Evolutionary conservation across 2,329 filamentous ascomycete species (phyloP).

Genomic region (Celoporthe dispersa): DNA sequence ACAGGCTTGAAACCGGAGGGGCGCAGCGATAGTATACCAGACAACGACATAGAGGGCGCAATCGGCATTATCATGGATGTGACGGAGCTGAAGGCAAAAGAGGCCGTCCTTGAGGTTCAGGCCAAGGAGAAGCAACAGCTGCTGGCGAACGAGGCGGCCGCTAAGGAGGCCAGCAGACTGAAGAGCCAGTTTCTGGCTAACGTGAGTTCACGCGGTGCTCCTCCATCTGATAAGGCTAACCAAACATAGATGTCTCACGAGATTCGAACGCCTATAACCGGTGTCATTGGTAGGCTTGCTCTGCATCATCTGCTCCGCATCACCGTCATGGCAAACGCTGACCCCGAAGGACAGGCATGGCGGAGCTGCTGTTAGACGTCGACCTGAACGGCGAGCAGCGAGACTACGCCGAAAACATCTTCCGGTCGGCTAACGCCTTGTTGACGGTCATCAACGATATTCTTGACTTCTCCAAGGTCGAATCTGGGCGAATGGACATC

Average conservation of each 20-base stretch:
- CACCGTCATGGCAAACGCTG: background rate
- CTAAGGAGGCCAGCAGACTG: slow-evolving; percentile 78
- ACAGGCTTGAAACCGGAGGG: slow-evolving; percentile 54
- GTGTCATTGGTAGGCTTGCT: slow-evolving; percentile 49
- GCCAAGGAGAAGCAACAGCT: slow-evolving; percentile 72
- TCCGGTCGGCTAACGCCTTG: slow-evolving; percentile 62
- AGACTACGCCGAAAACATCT: slow-evolving; percentile 60
- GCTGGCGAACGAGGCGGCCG: slow-evolving; percentile 75
- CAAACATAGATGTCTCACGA: slow-evolving; percentile 68
- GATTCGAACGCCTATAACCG: slow-evolving; percentile 68
- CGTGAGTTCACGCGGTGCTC: slow-evolving; percentile 35
- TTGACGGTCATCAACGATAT: slow-evolving; percentile 68
- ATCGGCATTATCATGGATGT: slow-evolving; percentile 83
- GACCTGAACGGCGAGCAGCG: slow-evolving; percentile 56
- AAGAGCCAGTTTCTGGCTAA: slow-evolving; percentile 82
- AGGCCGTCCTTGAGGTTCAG: slow-evolving; percentile 65
- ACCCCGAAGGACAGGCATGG: slow-evolving; percentile 40
- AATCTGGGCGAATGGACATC: slow-evolving; percentile 62
- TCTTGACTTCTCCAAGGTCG: slow-evolving; percentile 68
- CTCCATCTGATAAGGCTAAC: slow-evolving; percentile 6
- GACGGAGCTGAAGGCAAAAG: slow-evolving; percentile 70
- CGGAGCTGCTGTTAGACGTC: slow-evolving; percentile 60
- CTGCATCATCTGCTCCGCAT: too few species aligned
- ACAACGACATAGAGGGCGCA: slow-evolving; percentile 67
- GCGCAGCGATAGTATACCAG: slow-evolving; percentile 49